These are phyloP conservation scores for Meyerozyma elateridarum DNA, from an alignment of 1,139 yeast genomes.

Conservation along the genomic window DNA sequence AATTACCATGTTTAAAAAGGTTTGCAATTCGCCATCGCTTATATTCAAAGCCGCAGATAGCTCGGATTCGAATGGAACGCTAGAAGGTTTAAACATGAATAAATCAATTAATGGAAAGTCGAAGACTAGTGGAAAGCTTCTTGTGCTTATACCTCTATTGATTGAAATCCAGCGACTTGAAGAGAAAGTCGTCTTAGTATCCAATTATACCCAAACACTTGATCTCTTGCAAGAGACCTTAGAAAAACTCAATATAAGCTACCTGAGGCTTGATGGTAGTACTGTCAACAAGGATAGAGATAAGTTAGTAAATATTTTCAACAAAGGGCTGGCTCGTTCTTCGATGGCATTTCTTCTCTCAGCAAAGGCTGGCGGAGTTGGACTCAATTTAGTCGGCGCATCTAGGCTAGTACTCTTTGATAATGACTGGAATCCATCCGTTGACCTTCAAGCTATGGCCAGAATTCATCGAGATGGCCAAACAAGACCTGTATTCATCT, in stretches of 20 bases:
- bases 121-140: constrained; percentile 52
- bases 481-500: constrained; percentile 68
- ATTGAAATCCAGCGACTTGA: constrained; percentile 32
- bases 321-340: constrained; percentile 37
- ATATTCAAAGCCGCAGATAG: constrained; percentile 19
- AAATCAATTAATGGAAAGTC: constrained; percentile 17
- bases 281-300: constrained; percentile 67
- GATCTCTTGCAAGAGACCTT: constrained; percentile 66
- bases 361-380: constrained; percentile 93
- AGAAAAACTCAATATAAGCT: constrained; percentile 45
- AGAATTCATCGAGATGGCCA: constrained; percentile 95
- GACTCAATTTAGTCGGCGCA: constrained; percentile 86
- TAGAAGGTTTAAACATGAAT: constrained; percentile 6
- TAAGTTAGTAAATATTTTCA: constrained; percentile 64
- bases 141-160: constrained; percentile 49
- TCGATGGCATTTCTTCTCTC: constrained; percentile 72
- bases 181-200: constrained; percentile 82
- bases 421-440: constrained; percentile 93
- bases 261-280: constrained; percentile 75
- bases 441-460: constrained; percentile 94
- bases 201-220: constrained; percentile 85
- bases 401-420: constrained; percentile 80
- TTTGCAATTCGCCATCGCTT: constrained; percentile 78
- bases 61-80: constrained; percentile 3
- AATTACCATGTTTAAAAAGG: constrained; percentile 71